phyloP scores from a whole-genome alignment of 2,329 filamentous ascomycete genomes.

The Aspergillus sp. region DNA sequence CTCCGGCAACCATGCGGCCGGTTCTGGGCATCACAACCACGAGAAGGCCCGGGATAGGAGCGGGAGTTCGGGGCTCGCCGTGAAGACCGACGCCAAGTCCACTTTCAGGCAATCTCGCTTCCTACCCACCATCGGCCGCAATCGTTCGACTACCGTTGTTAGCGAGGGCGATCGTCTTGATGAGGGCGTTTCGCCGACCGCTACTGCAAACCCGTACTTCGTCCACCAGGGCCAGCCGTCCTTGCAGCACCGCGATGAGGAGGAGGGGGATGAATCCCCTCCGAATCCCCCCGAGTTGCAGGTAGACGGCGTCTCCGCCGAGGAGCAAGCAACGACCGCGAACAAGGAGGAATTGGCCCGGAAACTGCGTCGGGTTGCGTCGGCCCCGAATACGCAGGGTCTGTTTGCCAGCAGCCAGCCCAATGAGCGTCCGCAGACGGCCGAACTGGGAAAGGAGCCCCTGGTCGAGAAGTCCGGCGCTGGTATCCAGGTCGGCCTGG shows the following conservation, averaged over 20 bases:
- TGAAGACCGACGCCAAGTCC: slow-evolving; percentile 54
- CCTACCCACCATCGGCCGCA: slow-evolving; percentile 76
- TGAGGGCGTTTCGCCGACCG: slow-evolving; percentile 81
- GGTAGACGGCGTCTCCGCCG: slow-evolving; percentile 57
- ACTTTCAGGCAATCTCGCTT: slow-evolving; percentile 78
- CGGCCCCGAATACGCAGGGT: slow-evolving; percentile 92
- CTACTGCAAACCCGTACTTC: slow-evolving; percentile 94
- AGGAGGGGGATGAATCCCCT: slow-evolving; percentile 83
- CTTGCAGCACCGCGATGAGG: slow-evolving; percentile 87
- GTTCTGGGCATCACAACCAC: slow-evolving; percentile 20
- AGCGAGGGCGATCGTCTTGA: slow-evolving; percentile 89
- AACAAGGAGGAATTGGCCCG: slow-evolving; percentile 91
- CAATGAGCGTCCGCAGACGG: slow-evolving; percentile 67
- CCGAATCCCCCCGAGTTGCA: slow-evolving; percentile 79
- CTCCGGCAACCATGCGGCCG: slow-evolving; percentile 36
- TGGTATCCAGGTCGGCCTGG: slow-evolving; percentile 45
- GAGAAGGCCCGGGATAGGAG: slow-evolving; percentile 22
- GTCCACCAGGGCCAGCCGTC: slow-evolving; percentile 90
- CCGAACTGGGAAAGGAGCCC: slow-evolving; percentile 77
- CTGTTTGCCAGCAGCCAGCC: slow-evolving; percentile 59
- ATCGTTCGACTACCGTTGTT: slow-evolving; percentile 80
- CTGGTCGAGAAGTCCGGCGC: slow-evolving; percentile 51
- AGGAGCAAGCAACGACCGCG: slow-evolving; percentile 59
- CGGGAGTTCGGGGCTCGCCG: slow-evolving; percentile 34
- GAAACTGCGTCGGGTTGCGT: slow-evolving; percentile 87